Evolutionary conservation across 768 basidiomycete species (phyloP), one percentile per base, ranked within the genome.

Genomic region (Phlebiopsis flavidoalba): DNA sequence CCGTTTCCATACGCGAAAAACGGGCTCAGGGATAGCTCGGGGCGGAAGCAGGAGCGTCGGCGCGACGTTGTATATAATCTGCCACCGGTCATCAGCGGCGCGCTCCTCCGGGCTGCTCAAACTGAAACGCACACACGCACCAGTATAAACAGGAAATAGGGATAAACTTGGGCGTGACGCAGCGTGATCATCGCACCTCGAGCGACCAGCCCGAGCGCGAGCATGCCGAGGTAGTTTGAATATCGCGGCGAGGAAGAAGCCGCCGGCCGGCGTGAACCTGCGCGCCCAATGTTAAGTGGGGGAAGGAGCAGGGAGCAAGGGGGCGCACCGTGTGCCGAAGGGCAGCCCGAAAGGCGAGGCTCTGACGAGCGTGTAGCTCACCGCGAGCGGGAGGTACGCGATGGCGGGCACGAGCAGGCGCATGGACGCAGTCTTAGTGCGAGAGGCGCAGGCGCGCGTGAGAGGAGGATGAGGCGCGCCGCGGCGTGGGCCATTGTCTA

Each of bases 341-440:
- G 76, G 74, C 14, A 79, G 66, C 22, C 74, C 68, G 71, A 77
- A n/a, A 80, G 1, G 77, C 76, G 37, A 81, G 66, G 65, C 70
- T n/a, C n/a, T 75, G 65, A 81, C 64, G 64, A 76, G 75, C n/a
- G 78, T 68, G 65, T 78, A 79, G 64, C 73, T 71, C 63, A 79
- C 65, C 19, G 75, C 74, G 11, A 80, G 62, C 47, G 74, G 69
- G 40, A 76, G 57, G 66, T 79, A 79, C 8, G 67, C 60, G 22
- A 73, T 43, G 19, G 77, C 36, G 0, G 79, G 79, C 0, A 71
- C 65, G 36, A 68, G 35, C 7, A 79, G 24, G 19, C 79, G 73
- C 24, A 78, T 68, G 0, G 49, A 79, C 61, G 65, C 77, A 77
- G 0, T 72, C 63, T 14, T 59, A 46, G 40, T 74, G 74, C 2